These are phyloP conservation scores for Leishmania tropica DNA, from an alignment of 208 protist genomes.

Conservation along the genomic window DNA sequence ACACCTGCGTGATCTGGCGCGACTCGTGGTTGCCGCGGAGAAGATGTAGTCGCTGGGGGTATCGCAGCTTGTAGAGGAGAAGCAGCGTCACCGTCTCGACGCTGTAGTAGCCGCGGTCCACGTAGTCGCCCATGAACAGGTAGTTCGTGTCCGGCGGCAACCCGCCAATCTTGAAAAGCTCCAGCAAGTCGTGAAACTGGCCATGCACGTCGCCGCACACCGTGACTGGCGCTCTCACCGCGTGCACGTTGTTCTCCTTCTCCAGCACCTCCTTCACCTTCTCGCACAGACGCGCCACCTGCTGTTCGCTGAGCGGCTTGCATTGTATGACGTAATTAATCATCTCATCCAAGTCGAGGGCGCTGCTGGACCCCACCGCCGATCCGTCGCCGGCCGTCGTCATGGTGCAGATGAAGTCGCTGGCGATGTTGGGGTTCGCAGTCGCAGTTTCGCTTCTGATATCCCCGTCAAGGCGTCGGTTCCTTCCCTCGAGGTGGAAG, in stretches of 20 bases:
- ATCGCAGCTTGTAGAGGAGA: conserved; percentile 96
- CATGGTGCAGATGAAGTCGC: conserved; percentile 10
- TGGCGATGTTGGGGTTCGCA: not conserved
- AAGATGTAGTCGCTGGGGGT: conserved; percentile 96
- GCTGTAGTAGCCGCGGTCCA: conserved; percentile 96
- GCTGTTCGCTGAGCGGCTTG: conserved; percentile 87
- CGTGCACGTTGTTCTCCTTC: conserved; percentile 94
- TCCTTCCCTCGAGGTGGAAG: not conserved
- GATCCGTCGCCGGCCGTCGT: conserved; percentile 27
- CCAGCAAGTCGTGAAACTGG: conserved; percentile 98
- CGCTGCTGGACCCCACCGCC: conserved; percentile 29
- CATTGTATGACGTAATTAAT: conserved; percentile 89
- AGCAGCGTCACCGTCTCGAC: conserved; percentile 95
- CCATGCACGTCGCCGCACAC: conserved; percentile 97
- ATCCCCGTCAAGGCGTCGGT: not conserved
- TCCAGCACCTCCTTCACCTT: conserved; percentile 93
- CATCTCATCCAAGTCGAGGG: conserved; percentile 89
- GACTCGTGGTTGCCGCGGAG: conserved; percentile 99
- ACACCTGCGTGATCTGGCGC: conserved; percentile 98
- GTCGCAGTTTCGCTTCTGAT: not conserved
- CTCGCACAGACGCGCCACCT: conserved; percentile 87
- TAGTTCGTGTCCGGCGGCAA: conserved; percentile 98
- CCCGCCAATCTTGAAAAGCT: conserved; percentile 98
- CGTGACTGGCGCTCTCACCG: conserved; percentile 90
- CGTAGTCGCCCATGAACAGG: conserved; percentile 98